A percentile compares a stretch with the other conserved stretches of the same genome.
Conservation (phyloP, 2,329 filamentous ascomycete species). For the Claviceps digitariae region DNA sequence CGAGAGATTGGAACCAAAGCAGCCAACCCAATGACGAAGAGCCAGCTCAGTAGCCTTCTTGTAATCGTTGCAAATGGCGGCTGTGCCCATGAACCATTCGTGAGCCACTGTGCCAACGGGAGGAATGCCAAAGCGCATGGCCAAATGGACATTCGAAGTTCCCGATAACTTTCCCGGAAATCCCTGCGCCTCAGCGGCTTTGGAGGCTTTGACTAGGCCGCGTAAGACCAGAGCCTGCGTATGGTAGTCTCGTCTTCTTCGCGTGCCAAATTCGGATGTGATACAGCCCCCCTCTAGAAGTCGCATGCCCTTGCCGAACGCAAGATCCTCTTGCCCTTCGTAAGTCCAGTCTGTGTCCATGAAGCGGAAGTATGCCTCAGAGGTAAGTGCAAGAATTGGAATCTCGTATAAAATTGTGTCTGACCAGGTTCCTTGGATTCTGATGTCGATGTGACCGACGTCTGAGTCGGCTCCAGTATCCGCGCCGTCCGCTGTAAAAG, state of each 20-base stretch:
- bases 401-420: conserved; percentile 98
- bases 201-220: conserved; percentile 67
- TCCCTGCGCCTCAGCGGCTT: conserved; percentile 51
- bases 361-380: conserved; percentile 95
- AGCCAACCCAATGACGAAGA: conserved; percentile 77
- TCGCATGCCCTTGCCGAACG: conserved; percentile 64
- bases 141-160: conserved; percentile 93
- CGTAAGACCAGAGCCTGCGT: conserved; percentile 86
- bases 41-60: conserved; percentile 71
- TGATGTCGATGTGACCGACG: conserved; percentile 62
- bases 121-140: conserved; percentile 76
- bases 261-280: conserved; percentile 87
- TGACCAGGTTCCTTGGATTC: conserved; percentile 72
- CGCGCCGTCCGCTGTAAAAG: conserved; percentile 43
- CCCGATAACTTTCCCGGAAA: conserved; percentile 64
- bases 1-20: conserved; percentile 72
- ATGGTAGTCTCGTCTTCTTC: conserved; percentile 81
- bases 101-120: conserved; percentile 86
- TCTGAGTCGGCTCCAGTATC: conserved; percentile 51
- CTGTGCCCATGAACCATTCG: conserved; percentile 99
- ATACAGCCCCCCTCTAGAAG: conserved; percentile 73
- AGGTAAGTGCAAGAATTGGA: conserved; percentile 78
- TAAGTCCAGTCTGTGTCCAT: conserved; percentile 90
- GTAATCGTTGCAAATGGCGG: conserved; percentile 81
- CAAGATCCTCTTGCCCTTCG: conserved; percentile 71